Evolutionary conservation across 2,329 filamentous ascomycete genomes (phyloP).

Genomic region (Periconia digitata): DNA sequence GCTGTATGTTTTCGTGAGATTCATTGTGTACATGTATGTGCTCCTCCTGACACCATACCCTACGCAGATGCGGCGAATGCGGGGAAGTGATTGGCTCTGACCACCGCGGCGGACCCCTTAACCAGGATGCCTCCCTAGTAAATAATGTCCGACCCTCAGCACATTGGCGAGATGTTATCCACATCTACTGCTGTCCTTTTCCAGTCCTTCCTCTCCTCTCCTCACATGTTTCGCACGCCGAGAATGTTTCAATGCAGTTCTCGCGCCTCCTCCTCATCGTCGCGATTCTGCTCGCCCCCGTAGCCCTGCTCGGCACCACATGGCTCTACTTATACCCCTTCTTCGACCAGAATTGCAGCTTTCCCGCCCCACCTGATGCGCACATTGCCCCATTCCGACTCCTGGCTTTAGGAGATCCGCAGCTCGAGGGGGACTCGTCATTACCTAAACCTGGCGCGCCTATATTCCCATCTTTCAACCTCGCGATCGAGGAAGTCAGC

Average conservation of each 20-base stretch:
- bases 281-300: slow-evolving; percentile 58
- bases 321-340: slow-evolving; percentile 89
- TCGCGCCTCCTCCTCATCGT: slow-evolving; percentile 49
- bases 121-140: not conserved
- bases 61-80: slow-evolving; percentile 9
- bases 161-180: slow-evolving; percentile 3
- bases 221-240: slow-evolving; percentile 1
- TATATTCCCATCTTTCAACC: slow-evolving; percentile 46
- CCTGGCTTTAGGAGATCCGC: slow-evolving; percentile 85
- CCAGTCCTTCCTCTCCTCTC: not conserved
- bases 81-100: slow-evolving; percentile 1
- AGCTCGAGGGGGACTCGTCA: slow-evolving; percentile 88
- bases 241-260: slow-evolving; percentile 53
- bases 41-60: not conserved
- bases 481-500: slow-evolving; percentile 27
- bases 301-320: slow-evolving; percentile 69
- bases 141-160: not conserved
- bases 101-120: not conserved
- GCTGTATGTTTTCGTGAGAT: not conserved
- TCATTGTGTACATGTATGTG: not conserved
- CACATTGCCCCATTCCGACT: slow-evolving; percentile 76
- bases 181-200: slow-evolving; percentile 3
- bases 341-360: slow-evolving; percentile 72
- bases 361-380: slow-evolving; percentile 55
- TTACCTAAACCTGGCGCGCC: slow-evolving; percentile 56